Evolutionary conservation across 176 grass and related monocot species (phyloP), one percentile per base, ranked within the genome.

Genomic region (Eleusine indica): DNA sequence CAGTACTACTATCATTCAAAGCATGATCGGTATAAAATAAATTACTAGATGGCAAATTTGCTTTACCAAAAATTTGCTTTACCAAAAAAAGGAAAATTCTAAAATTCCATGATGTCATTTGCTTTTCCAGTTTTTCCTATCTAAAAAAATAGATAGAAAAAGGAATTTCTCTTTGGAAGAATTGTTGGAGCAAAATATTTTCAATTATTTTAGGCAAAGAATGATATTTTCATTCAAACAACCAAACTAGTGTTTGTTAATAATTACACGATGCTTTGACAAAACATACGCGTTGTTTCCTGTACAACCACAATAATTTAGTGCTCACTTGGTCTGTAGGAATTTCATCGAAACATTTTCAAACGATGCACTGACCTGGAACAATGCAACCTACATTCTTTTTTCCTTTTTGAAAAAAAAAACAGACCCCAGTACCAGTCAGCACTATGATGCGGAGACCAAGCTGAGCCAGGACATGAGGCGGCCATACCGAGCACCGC

Each of bases 401-500:
- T 56, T 47, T 42, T 8, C 25, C 25, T 60, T 47, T 41, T n/a
- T 22, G 7, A 57, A 4, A 58, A 25, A 16, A 25, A 56, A 57
- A 18, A 30, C 73, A 73, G 29, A 67, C 82, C 67, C 77, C 57
- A 78, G 73, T 77, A 77, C 29, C 69, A 76, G 72, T 82, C 83
- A 82, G 83, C 79, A 60, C 67, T 73, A 15, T 56, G 79, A 68
- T 41, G 41, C 43, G 52, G 79, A 42, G 67, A 42, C 79, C 79
- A 71, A 60, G 57, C 35, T 41, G 60, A 88, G 35, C 10, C 67
- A 89, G 82, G 73, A 82, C 83, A 71, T 44, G 39, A 54, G 78
- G 83, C 83, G 73, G 85, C 57, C 78, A 18, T 82, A 73, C 78
- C 78, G 73, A 90, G 83, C 73, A 82, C 79, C 88, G 83, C 64